Evolutionary conservation across 768 basidiomycete genomes (phyloP).

Genomic region (Xerocomus potaroensis): DNA sequence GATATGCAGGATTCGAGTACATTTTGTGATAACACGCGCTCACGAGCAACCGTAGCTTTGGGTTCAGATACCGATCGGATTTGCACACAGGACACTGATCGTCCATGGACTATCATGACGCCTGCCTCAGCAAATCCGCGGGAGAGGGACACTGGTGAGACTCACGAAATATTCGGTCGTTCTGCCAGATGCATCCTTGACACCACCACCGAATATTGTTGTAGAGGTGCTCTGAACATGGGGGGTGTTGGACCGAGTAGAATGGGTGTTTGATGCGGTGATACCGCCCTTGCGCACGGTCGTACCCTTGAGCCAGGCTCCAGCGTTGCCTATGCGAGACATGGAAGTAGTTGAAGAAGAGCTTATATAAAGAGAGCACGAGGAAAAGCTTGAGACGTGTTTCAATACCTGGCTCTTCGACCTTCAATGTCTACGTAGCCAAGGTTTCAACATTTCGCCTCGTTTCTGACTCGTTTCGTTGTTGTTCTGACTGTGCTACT

Average conservation of each 20-base stretch:
- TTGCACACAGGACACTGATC: constrained; percentile 98
- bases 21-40: constrained; percentile 99
- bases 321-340: constrained; percentile 28
- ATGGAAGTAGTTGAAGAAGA: constrained; percentile 15
- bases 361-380: constrained; percentile 11
- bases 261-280: constrained; percentile 35
- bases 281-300: constrained; percentile 65
- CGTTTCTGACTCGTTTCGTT: background rate
- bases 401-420: background rate
- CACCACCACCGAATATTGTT: constrained; percentile 76
- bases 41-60: constrained; percentile 88
- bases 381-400: constrained; percentile 8
- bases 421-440: background rate
- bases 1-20: constrained; percentile 38
- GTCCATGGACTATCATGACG: constrained; percentile 61
- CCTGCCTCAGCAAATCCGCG: constrained; percentile 8
- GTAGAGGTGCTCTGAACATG: constrained; percentile 68
- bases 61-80: constrained; percentile 93
- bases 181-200: constrained; percentile 82
- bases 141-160: constrained; percentile 6
- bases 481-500: background rate
- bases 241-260: constrained; percentile 61
- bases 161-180: constrained; percentile 78
- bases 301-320: constrained; percentile 67
- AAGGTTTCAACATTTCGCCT: background rate